Percentiles rank a stretch among this genome's conserved stretches.
phyloP scores from a whole-genome alignment of 1,284 basidiomycete genomes.

The Vanrija sp. region DNA sequence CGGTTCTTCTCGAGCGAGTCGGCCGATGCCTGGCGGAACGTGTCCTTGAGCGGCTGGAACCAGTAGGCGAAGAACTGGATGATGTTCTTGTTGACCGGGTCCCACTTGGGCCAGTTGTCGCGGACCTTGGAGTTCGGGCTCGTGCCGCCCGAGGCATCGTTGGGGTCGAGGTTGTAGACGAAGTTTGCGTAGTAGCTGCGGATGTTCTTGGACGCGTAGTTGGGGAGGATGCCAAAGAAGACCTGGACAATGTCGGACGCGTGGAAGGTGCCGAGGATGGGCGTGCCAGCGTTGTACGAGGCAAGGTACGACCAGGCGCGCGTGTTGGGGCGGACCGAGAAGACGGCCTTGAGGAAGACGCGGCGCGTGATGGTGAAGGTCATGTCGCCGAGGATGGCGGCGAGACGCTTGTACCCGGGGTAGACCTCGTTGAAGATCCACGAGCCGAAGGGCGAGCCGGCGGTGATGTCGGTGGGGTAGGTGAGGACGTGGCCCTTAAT shows the following conservation, averaged over 20 bases:
- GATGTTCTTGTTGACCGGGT: background rate
- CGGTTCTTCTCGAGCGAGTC: conserved; percentile 3
- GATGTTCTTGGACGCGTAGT: conserved; percentile 13
- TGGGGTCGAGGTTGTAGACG: conserved; percentile 20
- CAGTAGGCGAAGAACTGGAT: conserved; percentile 7
- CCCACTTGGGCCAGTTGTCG: conserved; percentile 13
- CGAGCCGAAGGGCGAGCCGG: conserved; percentile 21
- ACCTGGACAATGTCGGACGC: conserved; percentile 17
- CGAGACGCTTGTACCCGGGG: conserved; percentile 18
- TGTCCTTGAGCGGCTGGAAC: conserved; percentile 7
- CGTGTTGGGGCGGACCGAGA: conserved; percentile 3
- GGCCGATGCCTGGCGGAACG: conserved; percentile 1
- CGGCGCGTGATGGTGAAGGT: conserved; percentile 18
- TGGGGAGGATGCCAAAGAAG: conserved; percentile 14
- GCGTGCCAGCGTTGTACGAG: conserved; percentile 13
- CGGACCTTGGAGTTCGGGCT: conserved; percentile 1
- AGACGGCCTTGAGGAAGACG: conserved; percentile 3
- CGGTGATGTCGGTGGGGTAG: conserved; percentile 22
- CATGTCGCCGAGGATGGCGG: conserved; percentile 13
- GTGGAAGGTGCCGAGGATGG: conserved; percentile 18
- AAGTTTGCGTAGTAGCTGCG: conserved; percentile 20
- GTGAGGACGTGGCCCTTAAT: conserved; percentile 24
- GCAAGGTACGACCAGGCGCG: conserved; percentile 19
- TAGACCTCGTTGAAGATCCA: conserved; percentile 16
- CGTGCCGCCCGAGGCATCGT: conserved; percentile 13